phyloP scores from a whole-genome alignment of 441 rosid genomes.

The Capsella rubella region DNA sequence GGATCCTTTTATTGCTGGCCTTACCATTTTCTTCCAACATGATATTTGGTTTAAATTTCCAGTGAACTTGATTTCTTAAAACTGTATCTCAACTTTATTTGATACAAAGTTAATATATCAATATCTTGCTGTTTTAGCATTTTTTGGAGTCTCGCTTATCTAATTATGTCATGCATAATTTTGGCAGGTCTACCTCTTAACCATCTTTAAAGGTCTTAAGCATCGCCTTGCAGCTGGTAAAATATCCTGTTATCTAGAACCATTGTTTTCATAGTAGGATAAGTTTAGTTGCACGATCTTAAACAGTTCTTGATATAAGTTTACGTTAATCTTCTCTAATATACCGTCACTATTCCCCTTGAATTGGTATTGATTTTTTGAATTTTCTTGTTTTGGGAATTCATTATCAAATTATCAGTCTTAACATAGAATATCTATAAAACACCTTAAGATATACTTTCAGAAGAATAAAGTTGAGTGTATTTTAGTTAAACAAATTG shows the following conservation, averaged over 20 bases:
- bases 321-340: background rate
- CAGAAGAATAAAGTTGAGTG: background rate
- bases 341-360: background rate
- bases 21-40: background rate
- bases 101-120: background rate
- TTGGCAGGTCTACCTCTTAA: constrained; percentile 82
- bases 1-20: background rate
- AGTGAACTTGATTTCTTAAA: background rate
- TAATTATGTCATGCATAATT: constrained; percentile 23
- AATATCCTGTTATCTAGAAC: constrained; percentile 18
- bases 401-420: background rate
- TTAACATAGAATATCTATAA: background rate
- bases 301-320: constrained; percentile 9
- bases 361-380: background rate
- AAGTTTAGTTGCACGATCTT: constrained; percentile 5
- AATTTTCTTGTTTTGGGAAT: background rate
- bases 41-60: constrained; percentile 1
- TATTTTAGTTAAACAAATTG: background rate
- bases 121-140: background rate
- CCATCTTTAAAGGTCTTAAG: constrained; percentile 85
- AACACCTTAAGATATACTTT: background rate
- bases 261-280: constrained; percentile 5
- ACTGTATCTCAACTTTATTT: background rate
- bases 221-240: constrained; percentile 98
- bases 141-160: constrained; percentile 4